A percentile compares a stretch with the other conserved stretches of the same genome.
These are phyloP conservation scores for Cryptococcus hybrid DNA, from an alignment of 1,284 basidiomycete species.

Conservation along the genomic window DNA sequence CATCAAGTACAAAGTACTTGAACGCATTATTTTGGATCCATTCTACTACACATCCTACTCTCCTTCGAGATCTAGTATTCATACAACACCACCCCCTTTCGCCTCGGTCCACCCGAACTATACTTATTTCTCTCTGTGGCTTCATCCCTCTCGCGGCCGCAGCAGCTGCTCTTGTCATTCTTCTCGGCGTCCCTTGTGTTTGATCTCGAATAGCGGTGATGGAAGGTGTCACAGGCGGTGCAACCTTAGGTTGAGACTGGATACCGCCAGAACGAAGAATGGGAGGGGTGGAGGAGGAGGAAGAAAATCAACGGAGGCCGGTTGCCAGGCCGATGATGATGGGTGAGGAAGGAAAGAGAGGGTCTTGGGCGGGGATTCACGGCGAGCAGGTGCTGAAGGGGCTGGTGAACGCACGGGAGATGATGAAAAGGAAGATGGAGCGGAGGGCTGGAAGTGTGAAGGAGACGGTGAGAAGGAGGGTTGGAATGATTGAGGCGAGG, in stretches of 20 bases:
- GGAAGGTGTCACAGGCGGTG: constrained; percentile 10
- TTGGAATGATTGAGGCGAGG: constrained; percentile 2
- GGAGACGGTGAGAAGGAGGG: neutral
- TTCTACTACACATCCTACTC: no score
- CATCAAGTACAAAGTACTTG: no score
- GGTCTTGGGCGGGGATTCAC: constrained; percentile 12
- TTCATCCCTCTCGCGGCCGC: constrained; percentile 21
- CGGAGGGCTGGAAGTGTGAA: constrained; percentile 9
- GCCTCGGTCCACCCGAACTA: no score
- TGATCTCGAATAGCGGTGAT: neutral
- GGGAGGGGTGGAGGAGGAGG: constrained; percentile 47
- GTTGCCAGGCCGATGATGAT: constrained; percentile 39
- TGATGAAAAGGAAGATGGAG: constrained; percentile 5
- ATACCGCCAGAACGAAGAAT: constrained; percentile 41
- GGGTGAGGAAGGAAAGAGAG: constrained; percentile 31
- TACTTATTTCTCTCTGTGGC: constrained; percentile 29
- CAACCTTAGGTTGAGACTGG: constrained; percentile 21
- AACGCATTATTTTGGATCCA: no score
- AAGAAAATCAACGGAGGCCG: constrained; percentile 34
- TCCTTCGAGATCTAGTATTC: no score
- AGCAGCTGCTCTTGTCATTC: constrained; percentile 32
- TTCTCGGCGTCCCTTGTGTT: constrained; percentile 29
- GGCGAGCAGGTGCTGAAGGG: constrained; percentile 2
- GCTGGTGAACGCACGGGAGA: constrained; percentile 1
- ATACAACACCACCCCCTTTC: no score